phyloP scores from a whole-genome alignment of 108 stramenopile genomes.

The Cyclotella atomus region DNA sequence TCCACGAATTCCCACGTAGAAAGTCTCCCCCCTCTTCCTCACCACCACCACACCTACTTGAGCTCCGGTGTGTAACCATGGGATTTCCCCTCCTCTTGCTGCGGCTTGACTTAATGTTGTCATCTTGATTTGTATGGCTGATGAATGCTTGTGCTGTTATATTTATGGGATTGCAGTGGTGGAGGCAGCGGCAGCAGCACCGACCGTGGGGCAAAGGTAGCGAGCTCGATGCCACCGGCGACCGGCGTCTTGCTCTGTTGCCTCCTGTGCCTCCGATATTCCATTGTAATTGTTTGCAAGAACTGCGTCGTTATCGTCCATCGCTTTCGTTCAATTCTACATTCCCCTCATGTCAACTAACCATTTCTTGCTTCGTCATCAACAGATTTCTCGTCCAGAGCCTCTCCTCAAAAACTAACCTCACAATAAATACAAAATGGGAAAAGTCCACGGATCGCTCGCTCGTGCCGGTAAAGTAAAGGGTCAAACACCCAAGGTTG shows the following conservation, averaged over 20 bases:
- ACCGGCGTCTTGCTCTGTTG: no score
- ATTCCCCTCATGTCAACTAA: background rate
- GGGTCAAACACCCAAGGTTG: constrained; percentile 99
- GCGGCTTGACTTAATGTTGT: background rate
- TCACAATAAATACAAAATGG: constrained; percentile 64
- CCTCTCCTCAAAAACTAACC: background rate
- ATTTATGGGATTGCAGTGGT: no score
- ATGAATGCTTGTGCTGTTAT: background rate
- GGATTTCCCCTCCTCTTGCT: background rate
- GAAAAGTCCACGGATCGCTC: constrained; percentile 99
- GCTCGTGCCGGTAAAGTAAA: constrained; percentile 99
- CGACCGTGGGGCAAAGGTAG: no score
- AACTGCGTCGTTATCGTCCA: no score
- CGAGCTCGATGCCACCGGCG: no score
- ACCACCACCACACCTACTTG: background rate
- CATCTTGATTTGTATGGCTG: background rate
- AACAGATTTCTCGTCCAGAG: background rate
- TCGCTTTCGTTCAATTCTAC: no score
- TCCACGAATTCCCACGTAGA: background rate
- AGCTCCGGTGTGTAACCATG: background rate
- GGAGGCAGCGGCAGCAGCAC: no score
- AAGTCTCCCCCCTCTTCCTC: background rate
- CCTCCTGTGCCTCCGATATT: no score
- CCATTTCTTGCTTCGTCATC: background rate
- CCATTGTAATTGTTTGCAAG: no score